Evolutionary conservation across 352 stramenopile species (phyloP).

Genomic region (Plasmopara muralis): DNA sequence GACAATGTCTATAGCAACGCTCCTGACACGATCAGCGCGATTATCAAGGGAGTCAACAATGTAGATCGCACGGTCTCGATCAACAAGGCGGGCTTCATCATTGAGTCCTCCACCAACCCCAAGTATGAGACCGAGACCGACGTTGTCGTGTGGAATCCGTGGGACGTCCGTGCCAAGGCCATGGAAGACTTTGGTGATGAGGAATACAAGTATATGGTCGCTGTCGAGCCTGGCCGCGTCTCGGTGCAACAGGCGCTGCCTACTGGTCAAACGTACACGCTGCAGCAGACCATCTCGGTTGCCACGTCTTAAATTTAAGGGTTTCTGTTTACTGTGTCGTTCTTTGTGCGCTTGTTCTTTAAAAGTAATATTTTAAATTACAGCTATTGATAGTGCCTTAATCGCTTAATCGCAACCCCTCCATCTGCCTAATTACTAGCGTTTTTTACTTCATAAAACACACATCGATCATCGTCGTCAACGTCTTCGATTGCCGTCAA

Average conservation of each 20-base stretch:
- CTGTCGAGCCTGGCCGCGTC: constrained; percentile 89
- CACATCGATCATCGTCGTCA: too few species aligned
- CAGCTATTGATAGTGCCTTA: too few species aligned
- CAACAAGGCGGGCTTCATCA: constrained; percentile 47
- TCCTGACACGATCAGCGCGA: constrained; percentile 38
- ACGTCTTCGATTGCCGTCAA: too few species aligned
- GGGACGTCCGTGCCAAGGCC: constrained; percentile 82
- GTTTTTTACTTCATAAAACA: too few species aligned
- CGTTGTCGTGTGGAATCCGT: constrained; percentile 91
- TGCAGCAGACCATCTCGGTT: constrained; percentile 20
- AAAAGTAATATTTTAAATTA: too few species aligned
- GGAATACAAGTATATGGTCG: constrained; percentile 93
- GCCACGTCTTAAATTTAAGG: too few species aligned
- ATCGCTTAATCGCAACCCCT: too few species aligned
- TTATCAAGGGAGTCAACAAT: constrained; percentile 37
- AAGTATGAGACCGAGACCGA: constrained; percentile 42
- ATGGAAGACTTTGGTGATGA: constrained; percentile 93
- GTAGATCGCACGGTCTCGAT: constrained; percentile 46
- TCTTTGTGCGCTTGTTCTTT: too few species aligned
- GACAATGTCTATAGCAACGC: constrained; percentile 84
- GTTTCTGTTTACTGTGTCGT: too few species aligned
- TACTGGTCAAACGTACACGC: constrained; percentile 42
- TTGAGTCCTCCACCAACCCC: constrained; percentile 13
- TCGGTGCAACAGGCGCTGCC: constrained; percentile 38
- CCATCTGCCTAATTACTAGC: too few species aligned